phyloP scores from a whole-genome alignment of 257 asterid species.

The Petrea volubilis region DNA sequence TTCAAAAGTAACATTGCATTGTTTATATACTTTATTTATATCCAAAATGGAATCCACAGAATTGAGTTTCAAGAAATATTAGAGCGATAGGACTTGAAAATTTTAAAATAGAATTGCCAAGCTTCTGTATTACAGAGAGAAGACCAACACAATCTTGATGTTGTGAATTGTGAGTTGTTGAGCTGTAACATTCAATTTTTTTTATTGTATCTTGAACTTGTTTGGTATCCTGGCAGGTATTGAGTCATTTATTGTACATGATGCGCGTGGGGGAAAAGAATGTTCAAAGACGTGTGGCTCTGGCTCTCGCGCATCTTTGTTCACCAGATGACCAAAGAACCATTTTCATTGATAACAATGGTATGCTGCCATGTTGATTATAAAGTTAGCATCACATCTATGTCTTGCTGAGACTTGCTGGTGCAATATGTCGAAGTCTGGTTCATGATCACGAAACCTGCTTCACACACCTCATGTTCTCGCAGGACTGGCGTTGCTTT shows the following conservation, averaged over 20 bases:
- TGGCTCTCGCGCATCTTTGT: constrained; percentile 96
- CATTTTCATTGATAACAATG: constrained; percentile 75
- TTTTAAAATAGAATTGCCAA: not conserved
- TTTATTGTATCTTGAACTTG: constrained; percentile 16
- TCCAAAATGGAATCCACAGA: not conserved
- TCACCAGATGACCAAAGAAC: constrained; percentile 84
- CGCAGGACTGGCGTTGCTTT: constrained; percentile 75
- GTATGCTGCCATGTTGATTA: constrained; percentile 37
- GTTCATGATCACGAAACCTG: constrained; percentile 6
- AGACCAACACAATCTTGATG: not conserved
- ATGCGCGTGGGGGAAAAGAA: constrained; percentile 79
- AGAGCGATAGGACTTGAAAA: constrained; percentile 1
- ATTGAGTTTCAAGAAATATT: constrained; percentile 8
- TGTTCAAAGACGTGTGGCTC: constrained; percentile 79
- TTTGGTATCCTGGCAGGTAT: constrained; percentile 50
- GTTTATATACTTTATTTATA: not conserved
- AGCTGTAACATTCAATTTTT: not conserved
- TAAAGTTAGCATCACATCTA: constrained; percentile 11
- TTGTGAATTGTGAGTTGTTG: not conserved
- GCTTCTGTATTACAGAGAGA: not conserved
- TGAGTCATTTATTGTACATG: constrained; percentile 83
- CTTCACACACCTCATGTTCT: constrained; percentile 25
- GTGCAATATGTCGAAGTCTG: constrained; percentile 10
- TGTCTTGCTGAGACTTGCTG: constrained; percentile 10
- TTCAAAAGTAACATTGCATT: not conserved